A percentile compares a stretch with the other conserved stretches of the same genome.
Evolutionary conservation across 805 yeast species (phyloP).

Genomic region (Komagataella phaffii): DNA sequence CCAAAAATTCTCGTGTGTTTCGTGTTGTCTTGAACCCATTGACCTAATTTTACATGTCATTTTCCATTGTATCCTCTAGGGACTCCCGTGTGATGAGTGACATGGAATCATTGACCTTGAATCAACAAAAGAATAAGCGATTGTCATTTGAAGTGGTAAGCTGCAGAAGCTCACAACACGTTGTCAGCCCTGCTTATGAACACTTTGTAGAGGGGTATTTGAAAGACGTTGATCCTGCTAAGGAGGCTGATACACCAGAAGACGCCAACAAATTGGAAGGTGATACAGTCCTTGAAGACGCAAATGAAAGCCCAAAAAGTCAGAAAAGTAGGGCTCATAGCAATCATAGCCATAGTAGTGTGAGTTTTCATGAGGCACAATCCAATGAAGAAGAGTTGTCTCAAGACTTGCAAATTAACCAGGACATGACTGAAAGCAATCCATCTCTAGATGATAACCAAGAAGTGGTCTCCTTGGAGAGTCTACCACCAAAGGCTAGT

Average conservation of each 20-base stretch:
- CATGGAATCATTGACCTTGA: neutral
- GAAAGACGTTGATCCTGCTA: neutral
- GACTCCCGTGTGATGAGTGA: neutral
- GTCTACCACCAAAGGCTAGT: neutral
- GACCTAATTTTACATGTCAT: neutral
- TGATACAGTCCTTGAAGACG: neutral
- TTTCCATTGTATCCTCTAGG: neutral
- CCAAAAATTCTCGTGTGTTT: neutral
- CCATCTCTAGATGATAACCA: neutral
- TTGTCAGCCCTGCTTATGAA: neutral
- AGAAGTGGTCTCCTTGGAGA: neutral
- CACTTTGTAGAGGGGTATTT: neutral
- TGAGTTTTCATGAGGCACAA: neutral
- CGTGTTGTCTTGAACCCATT: neutral
- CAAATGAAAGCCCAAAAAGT: neutral
- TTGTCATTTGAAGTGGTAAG: neutral
- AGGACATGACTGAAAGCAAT: neutral
- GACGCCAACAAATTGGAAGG: neutral
- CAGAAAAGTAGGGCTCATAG: neutral
- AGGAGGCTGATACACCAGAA: neutral
- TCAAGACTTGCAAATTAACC: neutral
- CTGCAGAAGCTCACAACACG: neutral
- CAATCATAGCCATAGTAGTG: neutral
- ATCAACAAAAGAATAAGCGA: neutral
- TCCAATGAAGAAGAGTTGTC: neutral